phyloP scores from a whole-genome alignment of 768 basidiomycete genomes.

The Goffeauzyma gilvescens region DNA sequence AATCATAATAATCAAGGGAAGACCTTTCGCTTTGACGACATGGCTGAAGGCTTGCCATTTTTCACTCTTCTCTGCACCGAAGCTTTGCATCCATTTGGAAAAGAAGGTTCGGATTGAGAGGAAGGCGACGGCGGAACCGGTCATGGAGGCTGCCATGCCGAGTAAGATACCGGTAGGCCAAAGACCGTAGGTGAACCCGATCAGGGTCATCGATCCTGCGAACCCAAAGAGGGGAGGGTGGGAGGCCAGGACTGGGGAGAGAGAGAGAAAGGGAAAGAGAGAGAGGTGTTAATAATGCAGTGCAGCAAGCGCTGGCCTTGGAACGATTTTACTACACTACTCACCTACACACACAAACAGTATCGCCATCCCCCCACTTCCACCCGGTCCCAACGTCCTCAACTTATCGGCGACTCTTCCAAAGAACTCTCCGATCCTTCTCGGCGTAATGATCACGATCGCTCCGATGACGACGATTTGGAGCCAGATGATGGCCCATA shows the following conservation, averaged over 20 bases:
- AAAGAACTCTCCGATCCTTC: slow-evolving; percentile 22
- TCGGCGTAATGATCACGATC: slow-evolving; percentile 27
- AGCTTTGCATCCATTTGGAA: slow-evolving; percentile 17
- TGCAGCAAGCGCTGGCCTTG: too few species aligned
- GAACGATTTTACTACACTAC: slow-evolving; percentile 2
- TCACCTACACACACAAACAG: slow-evolving; percentile 20
- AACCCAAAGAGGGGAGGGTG: slow-evolving; percentile 32
- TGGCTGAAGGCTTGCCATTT: slow-evolving; percentile 30
- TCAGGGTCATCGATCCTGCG: slow-evolving; percentile 25
- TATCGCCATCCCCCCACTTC: slow-evolving; percentile 17
- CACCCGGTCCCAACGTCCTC: slow-evolving; percentile 15
- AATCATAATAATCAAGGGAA: slow-evolving; percentile 30
- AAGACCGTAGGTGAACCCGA: slow-evolving; percentile 30
- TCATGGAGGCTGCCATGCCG: slow-evolving; percentile 16
- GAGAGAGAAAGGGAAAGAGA: not conserved
- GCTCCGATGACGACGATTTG: slow-evolving; percentile 18
- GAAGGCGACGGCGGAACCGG: slow-evolving; percentile 24
- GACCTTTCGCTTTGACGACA: slow-evolving; percentile 29
- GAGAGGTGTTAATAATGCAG: not conserved
- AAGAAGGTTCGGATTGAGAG: slow-evolving; percentile 29
- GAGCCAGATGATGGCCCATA: slow-evolving; percentile 17
- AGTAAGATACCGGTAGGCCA: slow-evolving; percentile 27
- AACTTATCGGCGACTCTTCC: slow-evolving; percentile 19
- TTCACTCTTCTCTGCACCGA: slow-evolving; percentile 15
- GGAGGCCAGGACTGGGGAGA: slow-evolving; percentile 20